Base-by-base conservation (phyloP, 495 filamentous ascomycete genomes). In the Sphaerosporella brunnea region DNA sequence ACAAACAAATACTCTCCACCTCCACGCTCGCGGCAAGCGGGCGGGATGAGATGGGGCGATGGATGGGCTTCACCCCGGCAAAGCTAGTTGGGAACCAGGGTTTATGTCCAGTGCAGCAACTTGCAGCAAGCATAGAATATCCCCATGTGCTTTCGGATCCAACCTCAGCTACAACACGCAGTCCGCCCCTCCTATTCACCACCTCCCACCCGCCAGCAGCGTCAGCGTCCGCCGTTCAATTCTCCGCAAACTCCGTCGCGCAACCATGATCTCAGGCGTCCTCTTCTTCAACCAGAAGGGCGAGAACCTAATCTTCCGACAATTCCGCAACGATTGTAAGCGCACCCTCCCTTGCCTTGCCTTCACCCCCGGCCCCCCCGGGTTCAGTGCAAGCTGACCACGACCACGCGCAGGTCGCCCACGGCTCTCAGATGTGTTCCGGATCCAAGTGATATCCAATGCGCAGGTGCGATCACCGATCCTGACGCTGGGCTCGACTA, bases 231-330 rank as follows among this genome's bases (percentile, higher is more conserved):
- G 28, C 28, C 28, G 7, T 32, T 32, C 28, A 5, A 32, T 32
- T 13, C 13, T 13, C 28, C 5, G 13, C 7, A 32, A 32, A 32
- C 28, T 13, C 28, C 28, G 28, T 5, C 13, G 15, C 37, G 21
- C 11, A n/a, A 40, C 44, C 44, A 96, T 96, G 90, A 71, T 96
- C 53, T 94, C 86, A 51, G 90, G 90, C 48, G 86, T 99, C 56
- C 74, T 99, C 38, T 75, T 99, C 54, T 99, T 99, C 70, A 99
- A 99, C 59, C 92, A 96, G 63, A 99, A 99, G 65, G 90, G 90
- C 68, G 90, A 99, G 71, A 95, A 95, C 64, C 82, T 99, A 53
- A 99, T 99, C 64, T 94, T 96, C 67, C 86, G 90, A 53, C 83
- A 92, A 56, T 99, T 95, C 66, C 85, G 90, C 57, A 90, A 88